Evolutionary conservation across 1,284 basidiomycete genomes (phyloP).

Genomic region (Sanghuangporus sanghuang): DNA sequence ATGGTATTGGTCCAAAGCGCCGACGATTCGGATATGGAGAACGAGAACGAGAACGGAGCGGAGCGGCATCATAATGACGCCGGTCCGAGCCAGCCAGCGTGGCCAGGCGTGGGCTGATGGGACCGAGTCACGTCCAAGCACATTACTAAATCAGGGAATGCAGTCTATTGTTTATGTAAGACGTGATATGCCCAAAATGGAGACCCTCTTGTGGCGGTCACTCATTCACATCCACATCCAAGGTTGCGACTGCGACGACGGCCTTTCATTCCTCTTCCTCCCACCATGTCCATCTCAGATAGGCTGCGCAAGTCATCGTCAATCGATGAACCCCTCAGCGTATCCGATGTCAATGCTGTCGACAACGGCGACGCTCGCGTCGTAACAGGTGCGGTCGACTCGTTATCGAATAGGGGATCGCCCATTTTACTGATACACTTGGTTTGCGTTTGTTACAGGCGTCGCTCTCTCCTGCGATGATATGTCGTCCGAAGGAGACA

Average conservation of each 20-base stretch:
- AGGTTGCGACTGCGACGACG: not conserved
- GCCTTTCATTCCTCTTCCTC: not conserved
- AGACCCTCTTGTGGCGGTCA: not conserved
- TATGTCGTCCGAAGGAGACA: constrained; percentile 5
- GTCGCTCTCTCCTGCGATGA: constrained; percentile 13
- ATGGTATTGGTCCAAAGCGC: not conserved
- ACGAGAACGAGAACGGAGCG: too few species aligned
- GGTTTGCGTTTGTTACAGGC: not conserved
- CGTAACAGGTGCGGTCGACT: constrained; percentile 7
- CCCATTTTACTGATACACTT: not conserved
- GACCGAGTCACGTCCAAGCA: not conserved
- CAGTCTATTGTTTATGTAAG: not conserved
- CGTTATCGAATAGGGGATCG: constrained; percentile 12
- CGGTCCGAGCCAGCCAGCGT: not conserved
- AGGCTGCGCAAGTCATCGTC: not conserved
- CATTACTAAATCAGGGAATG: not conserved
- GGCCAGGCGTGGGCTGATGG: not conserved
- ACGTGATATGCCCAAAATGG: not conserved
- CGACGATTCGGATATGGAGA: not conserved
- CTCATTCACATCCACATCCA: constrained; percentile 1
- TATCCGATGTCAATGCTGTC: not conserved
- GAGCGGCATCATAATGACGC: not conserved
- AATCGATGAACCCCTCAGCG: not conserved
- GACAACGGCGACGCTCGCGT: not conserved
- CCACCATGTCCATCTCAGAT: constrained; percentile 7